A percentile compares a stretch with the other conserved stretches of the same genome.
Evolutionary conservation across 768 basidiomycete species (phyloP).

Genomic region (Cyathus striatus): DNA sequence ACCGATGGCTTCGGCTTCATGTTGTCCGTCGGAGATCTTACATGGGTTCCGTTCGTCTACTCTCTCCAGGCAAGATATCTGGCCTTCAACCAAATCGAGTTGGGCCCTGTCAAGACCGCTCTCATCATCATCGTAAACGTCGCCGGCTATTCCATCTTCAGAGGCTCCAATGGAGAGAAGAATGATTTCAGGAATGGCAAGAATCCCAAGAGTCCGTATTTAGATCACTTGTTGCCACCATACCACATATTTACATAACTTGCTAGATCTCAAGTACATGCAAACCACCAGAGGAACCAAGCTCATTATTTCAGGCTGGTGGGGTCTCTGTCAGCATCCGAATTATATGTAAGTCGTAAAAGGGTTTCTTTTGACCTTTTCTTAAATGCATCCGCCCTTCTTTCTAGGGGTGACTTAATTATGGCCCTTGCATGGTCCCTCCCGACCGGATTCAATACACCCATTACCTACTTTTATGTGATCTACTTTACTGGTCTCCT

Average conservation of each 20-base stretch:
- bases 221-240: slow-evolving; percentile 3
- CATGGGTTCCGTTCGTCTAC: slow-evolving; percentile 95
- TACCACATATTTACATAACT: slow-evolving; percentile 4
- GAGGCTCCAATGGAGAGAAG: slow-evolving; percentile 87
- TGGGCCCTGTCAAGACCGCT: slow-evolving; percentile 55
- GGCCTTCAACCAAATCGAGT: slow-evolving; percentile 80
- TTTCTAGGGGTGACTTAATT: slow-evolving; percentile 69
- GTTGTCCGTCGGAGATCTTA: slow-evolving; percentile 88
- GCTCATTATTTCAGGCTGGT: slow-evolving; percentile 94
- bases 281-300: slow-evolving; percentile 84
- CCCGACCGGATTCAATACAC: slow-evolving; percentile 86
- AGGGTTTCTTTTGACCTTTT: neutral
- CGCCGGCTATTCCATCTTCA: slow-evolving; percentile 88
- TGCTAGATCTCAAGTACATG: slow-evolving; percentile 69
- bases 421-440: slow-evolving; percentile 94
- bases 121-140: slow-evolving; percentile 61
- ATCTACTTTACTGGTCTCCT: slow-evolving; percentile 86
- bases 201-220: slow-evolving; percentile 82
- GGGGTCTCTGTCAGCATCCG: slow-evolving; percentile 91
- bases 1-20: slow-evolving; percentile 99
- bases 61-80: slow-evolving; percentile 92
- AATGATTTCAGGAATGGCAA: slow-evolving; percentile 90
- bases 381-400: no score
- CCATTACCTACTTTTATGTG: slow-evolving; percentile 94
- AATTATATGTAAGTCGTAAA: slow-evolving; percentile 66